Conservation (phyloP, 352 stramenopile genomes). For the Phytophthora brassicae region DNA sequence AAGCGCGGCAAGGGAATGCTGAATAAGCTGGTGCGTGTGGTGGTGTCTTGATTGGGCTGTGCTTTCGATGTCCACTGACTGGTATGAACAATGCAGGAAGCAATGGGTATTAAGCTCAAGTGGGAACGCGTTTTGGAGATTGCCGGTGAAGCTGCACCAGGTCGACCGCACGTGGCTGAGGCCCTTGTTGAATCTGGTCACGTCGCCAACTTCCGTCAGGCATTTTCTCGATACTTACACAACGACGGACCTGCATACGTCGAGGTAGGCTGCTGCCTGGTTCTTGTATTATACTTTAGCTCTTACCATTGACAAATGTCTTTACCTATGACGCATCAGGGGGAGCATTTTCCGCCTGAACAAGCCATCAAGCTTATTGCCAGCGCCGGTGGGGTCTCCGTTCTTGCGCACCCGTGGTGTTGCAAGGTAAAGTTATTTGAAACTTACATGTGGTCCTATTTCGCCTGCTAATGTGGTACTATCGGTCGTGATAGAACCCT, state of each 20-base stretch:
- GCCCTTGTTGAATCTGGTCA: slow-evolving; percentile 75
- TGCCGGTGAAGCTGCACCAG: slow-evolving; percentile 78
- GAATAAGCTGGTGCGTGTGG: slow-evolving; percentile 63
- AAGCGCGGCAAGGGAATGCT: slow-evolving; percentile 85
- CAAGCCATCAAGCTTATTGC: slow-evolving; percentile 87
- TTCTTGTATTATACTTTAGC: not conserved
- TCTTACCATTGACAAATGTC: not conserved
- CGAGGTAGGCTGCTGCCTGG: slow-evolving; percentile 41
- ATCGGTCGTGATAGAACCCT: slow-evolving; percentile 44
- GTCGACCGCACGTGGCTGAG: slow-evolving; percentile 77
- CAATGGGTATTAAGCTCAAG: slow-evolving; percentile 79
- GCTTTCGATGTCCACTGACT: not conserved
- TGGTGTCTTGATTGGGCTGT: not conserved
- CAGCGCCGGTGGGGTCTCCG: slow-evolving; percentile 72
- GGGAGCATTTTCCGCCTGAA: slow-evolving; percentile 82
- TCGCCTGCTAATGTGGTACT: not conserved
- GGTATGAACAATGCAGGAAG: slow-evolving; percentile 41
- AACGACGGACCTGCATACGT: slow-evolving; percentile 86
- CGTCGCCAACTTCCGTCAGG: slow-evolving; percentile 77
- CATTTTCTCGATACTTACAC: slow-evolving; percentile 78
- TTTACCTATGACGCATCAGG: slow-evolving; percentile 33
- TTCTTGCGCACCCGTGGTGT: slow-evolving; percentile 86
- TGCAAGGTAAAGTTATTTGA: slow-evolving; percentile 53
- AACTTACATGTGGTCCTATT: not conserved
- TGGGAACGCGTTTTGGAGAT: slow-evolving; percentile 85